Evolutionary conservation across 352 stramenopile genomes (phyloP), one percentile per base, ranked within the genome.

Genomic region (Thalassiosira hispida): DNA sequence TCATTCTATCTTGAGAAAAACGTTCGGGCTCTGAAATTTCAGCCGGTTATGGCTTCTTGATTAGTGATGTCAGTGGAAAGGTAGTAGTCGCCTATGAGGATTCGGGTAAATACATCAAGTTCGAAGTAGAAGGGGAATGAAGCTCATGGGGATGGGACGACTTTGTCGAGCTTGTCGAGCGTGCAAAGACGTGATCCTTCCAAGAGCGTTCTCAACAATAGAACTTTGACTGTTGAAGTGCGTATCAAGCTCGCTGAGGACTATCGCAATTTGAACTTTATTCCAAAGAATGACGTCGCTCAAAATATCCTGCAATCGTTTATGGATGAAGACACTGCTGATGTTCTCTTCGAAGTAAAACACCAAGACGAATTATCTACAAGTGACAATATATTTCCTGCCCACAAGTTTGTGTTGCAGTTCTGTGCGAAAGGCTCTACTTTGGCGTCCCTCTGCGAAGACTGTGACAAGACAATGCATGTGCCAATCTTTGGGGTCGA

Each of bases 321-420:
- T 35, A 33, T 38, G 0, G 56, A 68, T 35, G 55, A 70, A 40
- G 38, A 70, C 1, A 60, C 42, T 12, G 12, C 53, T 6, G 67
- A 76, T 51, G 67, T 76, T 0, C 4, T 38, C 8, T 76, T 76
- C 20, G 67, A 76, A 60, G 67, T 76, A 1, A 1, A 23, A 63
- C n/a, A 16, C 11, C 4, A 14, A 6, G 22, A 40, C 16, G 29
- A 16, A 31, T 61, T 5, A 16, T 9, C 7, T 5, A 51, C 11
- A 35, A 9, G 3, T 22, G 11, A n/a, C 29, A 2, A 4, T 46
- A 7, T n/a, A n/a, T n/a, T n/a, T n/a, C n/a, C n/a, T n/a, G n/a
- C n/a, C n/a, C n/a, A n/a, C n/a, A n/a, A 38, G 31, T 3, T 38
- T 38, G 31, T 38, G 8, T 8, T 38, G n/a, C 40, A 57, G 40